phyloP scores from a whole-genome alignment of 257 asterid genomes.

The Penstemon eatonii region DNA sequence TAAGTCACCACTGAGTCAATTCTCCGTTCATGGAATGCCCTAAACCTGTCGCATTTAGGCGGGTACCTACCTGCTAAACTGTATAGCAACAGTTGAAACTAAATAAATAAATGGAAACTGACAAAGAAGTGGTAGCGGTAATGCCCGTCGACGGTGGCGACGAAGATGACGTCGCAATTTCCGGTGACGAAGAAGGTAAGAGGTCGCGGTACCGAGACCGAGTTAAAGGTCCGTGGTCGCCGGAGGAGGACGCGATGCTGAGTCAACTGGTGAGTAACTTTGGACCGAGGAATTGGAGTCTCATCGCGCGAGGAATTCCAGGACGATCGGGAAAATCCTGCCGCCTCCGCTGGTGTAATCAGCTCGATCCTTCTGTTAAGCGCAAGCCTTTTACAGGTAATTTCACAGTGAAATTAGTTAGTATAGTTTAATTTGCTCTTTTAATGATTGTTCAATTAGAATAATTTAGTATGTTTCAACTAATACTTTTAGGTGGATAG shows the following conservation, averaged over 20 bases:
- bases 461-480: background rate
- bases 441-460: background rate
- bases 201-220: slow-evolving; percentile 57
- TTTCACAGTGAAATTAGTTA: background rate
- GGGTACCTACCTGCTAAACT: too few species aligned
- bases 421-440: background rate
- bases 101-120: slow-evolving; percentile 36
- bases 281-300: slow-evolving; percentile 89
- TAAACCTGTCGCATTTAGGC: too few species aligned
- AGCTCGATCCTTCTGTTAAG: slow-evolving; percentile 79
- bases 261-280: slow-evolving; percentile 61
- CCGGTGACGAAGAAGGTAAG: slow-evolving; percentile 32
- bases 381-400: slow-evolving; percentile 88
- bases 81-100: too few species aligned
- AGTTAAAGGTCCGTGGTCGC: slow-evolving; percentile 96
- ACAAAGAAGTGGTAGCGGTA: slow-evolving; percentile 26
- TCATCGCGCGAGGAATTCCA: slow-evolving; percentile 82
- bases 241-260: slow-evolving; percentile 72
- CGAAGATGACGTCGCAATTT: slow-evolving; percentile 24
- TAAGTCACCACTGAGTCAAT: too few species aligned
- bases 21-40: too few species aligned
- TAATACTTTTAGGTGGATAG: background rate
- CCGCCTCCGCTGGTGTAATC: slow-evolving; percentile 95
- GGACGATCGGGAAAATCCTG: slow-evolving; percentile 94
- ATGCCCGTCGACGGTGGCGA: slow-evolving; percentile 37